Percentiles rank a stretch among this genome's conserved stretches.
Conservation (phyloP, 352 stramenopile species). For the Pythium dissotocum region DNA sequence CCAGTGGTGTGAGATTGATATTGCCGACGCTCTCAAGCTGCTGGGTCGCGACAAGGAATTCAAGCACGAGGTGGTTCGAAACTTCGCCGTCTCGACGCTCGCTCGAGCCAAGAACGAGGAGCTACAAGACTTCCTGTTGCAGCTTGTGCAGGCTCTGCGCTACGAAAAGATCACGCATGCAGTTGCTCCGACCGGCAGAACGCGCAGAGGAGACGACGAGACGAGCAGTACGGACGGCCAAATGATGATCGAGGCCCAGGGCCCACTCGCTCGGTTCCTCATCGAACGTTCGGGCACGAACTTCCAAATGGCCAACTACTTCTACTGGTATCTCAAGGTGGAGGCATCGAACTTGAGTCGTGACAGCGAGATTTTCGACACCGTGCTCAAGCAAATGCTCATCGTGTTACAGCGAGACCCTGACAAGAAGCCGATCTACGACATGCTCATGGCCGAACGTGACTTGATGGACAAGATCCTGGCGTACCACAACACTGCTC, state of each 20-base stretch:
- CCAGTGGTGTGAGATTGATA: conserved; percentile 94
- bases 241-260: conserved; percentile 51
- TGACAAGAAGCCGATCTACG: conserved; percentile 90
- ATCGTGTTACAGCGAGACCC: conserved; percentile 92
- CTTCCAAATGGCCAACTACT: conserved; percentile 97
- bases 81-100: conserved; percentile 97
- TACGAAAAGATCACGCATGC: conserved; percentile 62
- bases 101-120: conserved; percentile 95
- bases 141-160: conserved; percentile 98
- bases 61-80: conserved; percentile 90
- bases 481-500: conserved; percentile 90
- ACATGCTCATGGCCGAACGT: conserved; percentile 90
- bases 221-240: conserved; percentile 41
- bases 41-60: conserved; percentile 91
- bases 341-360: conserved; percentile 71
- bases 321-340: conserved; percentile 95
- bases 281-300: conserved; percentile 93
- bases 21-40: conserved; percentile 97
- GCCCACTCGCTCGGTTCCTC: conserved; percentile 92
- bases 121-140: conserved; percentile 96
- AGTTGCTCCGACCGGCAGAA: conserved; percentile 16
- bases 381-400: conserved; percentile 91
- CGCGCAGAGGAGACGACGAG: conserved; percentile 38
- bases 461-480: conserved; percentile 95
- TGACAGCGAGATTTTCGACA: conserved; percentile 77